Evolutionary conservation across 225 moss, liverwort and hornwort genomes (phyloP), one percentile per base, ranked within the genome.

Genomic region (Thuidium tamariscinum): DNA sequence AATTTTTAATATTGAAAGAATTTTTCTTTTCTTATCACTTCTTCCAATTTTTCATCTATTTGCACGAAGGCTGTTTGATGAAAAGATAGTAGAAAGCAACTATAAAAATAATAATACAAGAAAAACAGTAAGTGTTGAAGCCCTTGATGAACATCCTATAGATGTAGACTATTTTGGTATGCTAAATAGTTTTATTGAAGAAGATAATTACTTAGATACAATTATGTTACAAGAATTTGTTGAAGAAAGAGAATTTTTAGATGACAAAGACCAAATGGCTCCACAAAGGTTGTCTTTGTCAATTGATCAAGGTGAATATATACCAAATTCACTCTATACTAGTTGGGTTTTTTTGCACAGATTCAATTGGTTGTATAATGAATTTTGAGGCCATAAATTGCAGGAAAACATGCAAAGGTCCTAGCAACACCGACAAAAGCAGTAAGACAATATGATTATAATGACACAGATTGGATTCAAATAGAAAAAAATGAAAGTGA

Each of bases 391-490:
- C 7, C 6, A 0, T 7, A 39, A 37, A 63, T 64, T 70, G 51
- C 61, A 93, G 87, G 37, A 65, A 79, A 78, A 84, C 8, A 6
- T 80, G 22, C 25, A 36, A 63, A 75, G 15, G 56, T 44, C 12
- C 27, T 54, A 5, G 11, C 10, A 59, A 25, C 61, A 70, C 42
- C 54, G 88, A 32, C 13, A 30, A 5, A 86, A 69, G 30, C 39
- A 48, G 30, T 44, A 2, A 80, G 11, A 86, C 51, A 79, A 72
- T 16, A 86, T 74, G 39, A 81, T 59, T 7, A 80, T 52, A 75
- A 85, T 23, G 92, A 91, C 84, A 84, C 23, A 9, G 89, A 93
- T 52, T 93, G 93, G 93, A 83, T 91, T 77, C 80, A 87, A 51
- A 85, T 93, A 77, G 86, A 71, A 60, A 60, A 75, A 17, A 85